Evolutionary conservation across 2,329 filamentous ascomycete genomes (phyloP), one percentile per base, ranked within the genome.

Genomic region (Colletotrichum eleusines): DNA sequence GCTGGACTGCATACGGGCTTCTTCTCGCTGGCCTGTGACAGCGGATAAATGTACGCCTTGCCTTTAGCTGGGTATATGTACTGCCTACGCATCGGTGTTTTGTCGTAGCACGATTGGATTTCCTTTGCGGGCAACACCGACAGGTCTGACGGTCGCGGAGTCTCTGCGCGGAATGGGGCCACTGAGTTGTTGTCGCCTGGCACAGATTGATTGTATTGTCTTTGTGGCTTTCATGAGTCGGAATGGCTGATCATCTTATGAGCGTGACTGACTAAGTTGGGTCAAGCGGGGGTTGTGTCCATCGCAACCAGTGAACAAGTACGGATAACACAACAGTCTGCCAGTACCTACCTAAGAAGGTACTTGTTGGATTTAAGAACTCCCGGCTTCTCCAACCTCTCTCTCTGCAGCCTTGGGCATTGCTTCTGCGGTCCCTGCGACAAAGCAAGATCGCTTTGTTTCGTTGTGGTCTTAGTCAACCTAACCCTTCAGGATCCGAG

Each of bases 401-500:
- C 58, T 46, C 14, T 44, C 20, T 38, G 12, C 44, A 38, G 31
- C 31, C 46, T 23, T 46, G 23, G 44, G 59, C 23, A 54, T 59
- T 59, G 35, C 44, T 61, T 33, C 44, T 57, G 42, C 42, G 61
- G 48, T 54, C 50, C 44, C 59, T 64, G 42, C 42, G 53, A 58
- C 53, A 42, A 57, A 46, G 20, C 42, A 69, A 42, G n/a, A 26
- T 60, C 48, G 31, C 63, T 44, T 66, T 66, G 55, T 66, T 31
- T 38, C n/a, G 35, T 38, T 59, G 44, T 60, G 54, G 46, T 38
- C 53, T 48, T 50, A 62, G n/a, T 53, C 35, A 63, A 54, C 26
- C 50, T 5, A 4, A 26, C 26, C 48, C 14, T 23, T 51, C 48
- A n/a, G n/a, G n/a, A n/a, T n/a, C 67, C 50, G 63, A 42, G 57